These are phyloP conservation scores for Pulicaria dysenterica DNA, from an alignment of 129 eudicot species.

Conservation along the genomic window DNA sequence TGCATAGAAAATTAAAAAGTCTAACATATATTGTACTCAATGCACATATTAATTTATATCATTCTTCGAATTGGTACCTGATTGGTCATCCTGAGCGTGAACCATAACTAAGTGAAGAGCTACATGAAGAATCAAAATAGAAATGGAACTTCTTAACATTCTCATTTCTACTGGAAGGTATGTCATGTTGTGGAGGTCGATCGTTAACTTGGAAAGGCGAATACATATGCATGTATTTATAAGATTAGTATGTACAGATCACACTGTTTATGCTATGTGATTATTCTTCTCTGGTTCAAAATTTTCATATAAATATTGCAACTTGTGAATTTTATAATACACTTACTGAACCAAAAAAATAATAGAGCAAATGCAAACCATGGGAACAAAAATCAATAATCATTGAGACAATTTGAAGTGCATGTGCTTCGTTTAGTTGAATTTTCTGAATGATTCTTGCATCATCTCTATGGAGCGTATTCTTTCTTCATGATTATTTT, in stretches of 20 bases:
- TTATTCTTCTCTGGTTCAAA: background rate
- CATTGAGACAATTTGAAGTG: too few relatives aligned
- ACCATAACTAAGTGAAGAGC: background rate
- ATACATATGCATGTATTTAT: background rate
- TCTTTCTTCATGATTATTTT: too few relatives aligned
- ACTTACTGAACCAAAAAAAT: too few relatives aligned
- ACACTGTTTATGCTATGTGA: background rate
- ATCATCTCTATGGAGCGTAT: too few relatives aligned
- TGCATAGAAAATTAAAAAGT: background rate
- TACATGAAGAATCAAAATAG: conserved; percentile 15
- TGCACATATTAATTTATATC: too few relatives aligned
- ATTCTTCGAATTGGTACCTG: background rate
- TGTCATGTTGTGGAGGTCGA: background rate
- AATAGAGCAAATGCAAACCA: too few relatives aligned
- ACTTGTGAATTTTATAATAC: too few relatives aligned
- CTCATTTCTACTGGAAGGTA: background rate
- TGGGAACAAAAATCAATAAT: too few relatives aligned
- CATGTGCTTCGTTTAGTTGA: too few relatives aligned
- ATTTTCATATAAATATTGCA: background rate
- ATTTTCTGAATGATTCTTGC: too few relatives aligned
- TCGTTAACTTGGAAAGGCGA: background rate
- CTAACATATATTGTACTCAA: background rate
- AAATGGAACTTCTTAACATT: background rate
- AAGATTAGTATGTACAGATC: background rate
- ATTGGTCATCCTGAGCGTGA: conserved; percentile 22